These are phyloP conservation scores for Thraustotheca clavata DNA, from an alignment of 352 stramenopile genomes.

Conservation along the genomic window DNA sequence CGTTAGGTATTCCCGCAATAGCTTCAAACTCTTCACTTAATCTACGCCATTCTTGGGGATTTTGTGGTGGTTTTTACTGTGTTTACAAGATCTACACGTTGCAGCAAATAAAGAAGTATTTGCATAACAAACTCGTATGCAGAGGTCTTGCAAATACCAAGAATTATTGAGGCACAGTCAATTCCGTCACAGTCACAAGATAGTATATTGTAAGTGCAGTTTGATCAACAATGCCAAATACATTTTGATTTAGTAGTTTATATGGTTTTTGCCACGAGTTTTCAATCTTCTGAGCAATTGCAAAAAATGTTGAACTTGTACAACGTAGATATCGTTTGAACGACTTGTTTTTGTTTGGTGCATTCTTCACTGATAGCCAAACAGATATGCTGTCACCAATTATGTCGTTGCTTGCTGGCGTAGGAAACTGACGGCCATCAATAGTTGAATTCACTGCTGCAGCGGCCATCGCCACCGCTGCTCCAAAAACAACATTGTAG, in stretches of 20 bases:
- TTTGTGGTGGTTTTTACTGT: neutral
- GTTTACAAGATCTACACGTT: neutral
- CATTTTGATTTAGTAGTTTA: neutral
- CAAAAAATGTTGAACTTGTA: neutral
- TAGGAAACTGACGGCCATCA: neutral
- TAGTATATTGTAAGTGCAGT: conserved; percentile 1
- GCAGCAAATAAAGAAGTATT: conserved; percentile 1
- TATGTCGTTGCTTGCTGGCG: neutral
- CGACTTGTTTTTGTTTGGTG: neutral
- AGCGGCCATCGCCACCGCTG: too few relatives aligned
- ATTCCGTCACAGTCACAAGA: neutral
- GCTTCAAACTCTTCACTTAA: neutral
- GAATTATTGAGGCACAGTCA: neutral
- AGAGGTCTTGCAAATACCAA: conserved; percentile 12
- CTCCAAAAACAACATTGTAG: too few relatives aligned
- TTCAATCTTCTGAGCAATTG: neutral
- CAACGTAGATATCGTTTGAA: neutral
- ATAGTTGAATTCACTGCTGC: neutral
- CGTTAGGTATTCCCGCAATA: conserved; percentile 6
- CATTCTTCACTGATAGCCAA: neutral
- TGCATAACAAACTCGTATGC: neutral
- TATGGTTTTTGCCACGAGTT: neutral
- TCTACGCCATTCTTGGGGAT: neutral
- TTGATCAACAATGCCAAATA: conserved; percentile 7
- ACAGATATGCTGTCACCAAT: neutral